Base-by-base conservation (phyloP, 2,329 filamentous ascomycete genomes). In the Basipetospora chlamydospora region DNA sequence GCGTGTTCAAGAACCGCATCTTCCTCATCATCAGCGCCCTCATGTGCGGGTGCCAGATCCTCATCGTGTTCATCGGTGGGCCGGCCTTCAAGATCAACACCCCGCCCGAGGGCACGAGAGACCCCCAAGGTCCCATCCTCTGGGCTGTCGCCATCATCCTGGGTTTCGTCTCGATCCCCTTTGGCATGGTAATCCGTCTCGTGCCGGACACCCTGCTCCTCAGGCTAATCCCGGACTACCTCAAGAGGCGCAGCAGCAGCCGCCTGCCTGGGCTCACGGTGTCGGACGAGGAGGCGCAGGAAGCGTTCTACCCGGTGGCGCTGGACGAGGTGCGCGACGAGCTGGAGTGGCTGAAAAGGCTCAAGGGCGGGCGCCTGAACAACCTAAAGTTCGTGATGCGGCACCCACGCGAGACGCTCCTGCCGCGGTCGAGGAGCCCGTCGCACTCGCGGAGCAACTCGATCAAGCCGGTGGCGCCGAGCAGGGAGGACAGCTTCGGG, bases 111-210 rank as follows among this genome's bases (percentile, higher is more conserved):
- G 43, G 41, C 9, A 67, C 66, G 2, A 42, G 52, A 1, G 60
- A 64, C 1, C 66, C 57, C 7, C 66, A 95, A 45, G 77, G 76
- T 13, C 71, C 70, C n/a, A 60, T 67, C 10, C 80, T 94, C 53
- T 96, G 88, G 90, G 87, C 66, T 6, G 80, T 90, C 46, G 93
- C 86, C 6, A 70, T 98, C 39, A 66, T 90, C 18, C 71, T 93
- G 26, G 86, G 87, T 22, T 64, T 80, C 44, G 58, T 92, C n/a
- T 94, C 88, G 13, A 74, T 96, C 21, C 84, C 86, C 0, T 67
- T 93, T 38, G 90, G 84, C 40, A 66, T 88, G 17, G 61, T 83
- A 22, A 79, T 96, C 41, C 82, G 90, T 33, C 65, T 84, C 18
- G 69, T 96, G 35, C 90, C 90, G 0, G 87, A 96, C 52, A 65